Base-by-base conservation (phyloP, 331 rosid genomes). In the Cydonia oblonga region DNA sequence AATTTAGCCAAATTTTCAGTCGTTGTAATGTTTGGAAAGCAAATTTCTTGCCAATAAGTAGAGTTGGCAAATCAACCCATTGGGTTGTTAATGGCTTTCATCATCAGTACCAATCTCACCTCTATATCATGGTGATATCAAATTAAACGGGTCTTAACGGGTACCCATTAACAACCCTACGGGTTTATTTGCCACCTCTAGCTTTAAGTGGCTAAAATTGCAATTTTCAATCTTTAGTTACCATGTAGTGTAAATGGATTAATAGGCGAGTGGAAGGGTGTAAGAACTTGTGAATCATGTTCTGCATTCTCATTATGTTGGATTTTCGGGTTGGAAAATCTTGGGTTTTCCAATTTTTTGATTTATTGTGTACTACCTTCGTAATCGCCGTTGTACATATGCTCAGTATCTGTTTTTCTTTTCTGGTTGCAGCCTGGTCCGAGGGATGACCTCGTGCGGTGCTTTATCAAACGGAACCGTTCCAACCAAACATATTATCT, bases 391-490 rank as follows among this genome's bases (percentile, higher is more conserved):
- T 44, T 32, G 58, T 1, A n/a, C 26, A 56, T 64, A 53, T 63
- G 38, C 64, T 75, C 70, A 64, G 75, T 73, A 13, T 57, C 22
- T 76, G 24, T 54, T 11, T 58, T 78, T 66, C 42, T 38, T 38
- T 38, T 53, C 28, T 79, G 75, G 33, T 84, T 64, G 86, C 96
- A 95, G 99, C 99, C 99, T 71, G 99, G 97, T 40, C 86, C 96
- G n/a, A 95, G 96, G 90, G 96, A 88, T 75, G 69, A 73, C 71
- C 96, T 90, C 67, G 76, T 88, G 7, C 90, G 82, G 33, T 95
- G 99, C 86, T 95, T 85, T 83, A 95, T 95, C 78, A 95, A 84
- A 82, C 90, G 99, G 72, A 87, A 87, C 80, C 96, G 97, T 46
- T 83, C 96, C 78, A 75, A 78, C 24, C 99, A 95, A 78, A 88